Evolutionary conservation across 2,329 filamentous ascomycete species (phyloP).

Genomic region (Aspergillus sp.): DNA sequence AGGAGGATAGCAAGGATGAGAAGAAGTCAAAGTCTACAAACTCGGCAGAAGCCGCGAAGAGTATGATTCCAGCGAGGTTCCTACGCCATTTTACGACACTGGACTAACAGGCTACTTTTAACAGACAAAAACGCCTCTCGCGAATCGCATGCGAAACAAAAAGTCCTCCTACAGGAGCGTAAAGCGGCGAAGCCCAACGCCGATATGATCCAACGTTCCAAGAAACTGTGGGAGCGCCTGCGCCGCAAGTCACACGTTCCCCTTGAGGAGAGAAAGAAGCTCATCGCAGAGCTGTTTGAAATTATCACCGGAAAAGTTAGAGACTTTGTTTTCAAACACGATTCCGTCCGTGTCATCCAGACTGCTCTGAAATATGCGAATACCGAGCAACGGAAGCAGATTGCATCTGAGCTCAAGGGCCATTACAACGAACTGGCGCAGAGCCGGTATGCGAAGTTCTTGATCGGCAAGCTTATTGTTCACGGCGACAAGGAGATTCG

Average conservation of each 20-base stretch:
- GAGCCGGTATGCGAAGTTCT: conserved; percentile 95
- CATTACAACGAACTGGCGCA: conserved; percentile 82
- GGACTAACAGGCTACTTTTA: conserved; percentile 3
- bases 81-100: neutral
- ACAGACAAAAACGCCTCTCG: conserved; percentile 68
- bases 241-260: conserved; percentile 91
- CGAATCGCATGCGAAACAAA: conserved; percentile 92
- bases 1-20: conserved; percentile 23
- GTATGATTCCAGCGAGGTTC: conserved; percentile 22
- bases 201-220: conserved; percentile 81
- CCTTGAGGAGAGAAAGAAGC: conserved; percentile 78
- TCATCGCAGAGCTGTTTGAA: conserved; percentile 84
- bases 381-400: conserved; percentile 76
- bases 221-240: conserved; percentile 95
- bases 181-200: conserved; percentile 91
- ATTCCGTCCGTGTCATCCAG: conserved; percentile 93
- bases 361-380: conserved; percentile 96
- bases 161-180: conserved; percentile 79
- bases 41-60: conserved; percentile 20
- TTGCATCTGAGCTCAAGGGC: conserved; percentile 81
- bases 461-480: conserved; percentile 94
- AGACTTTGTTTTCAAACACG: conserved; percentile 98
- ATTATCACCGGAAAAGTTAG: conserved; percentile 89
- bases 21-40: conserved; percentile 17
- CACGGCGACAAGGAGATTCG: conserved; percentile 84